Evolutionary conservation across 2,329 filamentous ascomycete genomes (phyloP), one percentile per base, ranked within the genome.

Genomic region (Paraphoma chrysanthemicola): DNA sequence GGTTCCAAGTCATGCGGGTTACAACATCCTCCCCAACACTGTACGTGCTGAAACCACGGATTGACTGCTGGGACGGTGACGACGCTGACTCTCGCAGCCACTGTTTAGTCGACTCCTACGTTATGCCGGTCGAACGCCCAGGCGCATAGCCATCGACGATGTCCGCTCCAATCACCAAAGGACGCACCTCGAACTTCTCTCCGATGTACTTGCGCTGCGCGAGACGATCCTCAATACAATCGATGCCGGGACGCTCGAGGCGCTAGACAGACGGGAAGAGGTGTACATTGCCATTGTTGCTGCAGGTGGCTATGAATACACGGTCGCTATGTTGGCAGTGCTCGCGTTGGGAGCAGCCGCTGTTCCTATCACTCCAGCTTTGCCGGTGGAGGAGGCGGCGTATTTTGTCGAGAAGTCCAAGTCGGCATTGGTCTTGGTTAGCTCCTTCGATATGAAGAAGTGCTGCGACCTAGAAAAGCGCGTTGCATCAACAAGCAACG

Each of bases 281-380:
- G 75, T 80, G 12, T 82, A 78, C 59, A 76, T 83, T 45, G 78
- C 77, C 28, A 71, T 83, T 4, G 68, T 83, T 31, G 80, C 79
- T 10, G 72, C 78, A 2, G 79, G 79, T 6, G 77, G 81, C 5
- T 82, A 82, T 61, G 80, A 82, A 53, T 83, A 79, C 60, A 73
- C 78, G 4, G 79, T 82, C n/a, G 80, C 77, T 4, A 79, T 82
- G 59, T 70, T 83, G 29, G 77, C 80, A 4, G 73, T 81, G n/a
- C 69, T 81, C 33, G 80, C 81, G 8, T 57, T 81, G 2, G 80
- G 80, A 16, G 81, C 78, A 4, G 81, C 80, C 12, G 77, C 78
- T 1, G 81, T 83, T 7, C 81, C 80, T 4, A 76, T 82, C 57
- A 74, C 75, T 23, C 74, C 78, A 11, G 75, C 70, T 10, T 53